Conservation (phyloP, 371 early-diverging fungal genomes). For the Mucor sp. region DNA sequence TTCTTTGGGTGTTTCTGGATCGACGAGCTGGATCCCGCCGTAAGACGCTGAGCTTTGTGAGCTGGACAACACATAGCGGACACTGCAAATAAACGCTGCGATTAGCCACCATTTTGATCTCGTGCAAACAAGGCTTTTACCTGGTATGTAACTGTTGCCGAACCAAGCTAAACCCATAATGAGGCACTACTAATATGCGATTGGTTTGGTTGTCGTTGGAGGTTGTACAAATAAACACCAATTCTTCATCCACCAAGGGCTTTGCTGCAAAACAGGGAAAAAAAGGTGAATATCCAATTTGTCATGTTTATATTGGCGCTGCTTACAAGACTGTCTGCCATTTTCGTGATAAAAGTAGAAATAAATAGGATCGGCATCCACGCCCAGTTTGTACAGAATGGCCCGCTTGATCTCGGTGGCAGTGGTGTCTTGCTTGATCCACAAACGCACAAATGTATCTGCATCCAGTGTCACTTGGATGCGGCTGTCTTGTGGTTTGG, state of each 20-base stretch:
- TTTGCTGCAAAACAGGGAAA: conserved; percentile 11
- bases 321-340: conserved; percentile 26
- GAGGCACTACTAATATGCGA: conserved; percentile 24
- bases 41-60: conserved; percentile 6
- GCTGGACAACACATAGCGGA: conserved; percentile 3
- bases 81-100: background rate
- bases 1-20: conserved; percentile 18
- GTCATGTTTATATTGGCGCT: background rate
- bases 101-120: background rate
- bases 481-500: conserved; percentile 23
- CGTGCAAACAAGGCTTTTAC: background rate
- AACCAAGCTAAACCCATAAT: conserved; percentile 13
- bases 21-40: conserved; percentile 19
- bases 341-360: conserved; percentile 35
- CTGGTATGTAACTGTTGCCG: conserved; percentile 5
- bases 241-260: conserved; percentile 25
- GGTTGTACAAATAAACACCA: conserved; percentile 25
- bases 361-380: conserved; percentile 23
- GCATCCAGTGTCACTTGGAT: conserved; percentile 35
- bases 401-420: conserved; percentile 16
- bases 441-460: conserved; percentile 28
- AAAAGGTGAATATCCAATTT: background rate
- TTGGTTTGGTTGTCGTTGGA: conserved; percentile 30
- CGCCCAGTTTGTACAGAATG: conserved; percentile 18
- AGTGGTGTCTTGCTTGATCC: conserved; percentile 10